Base-by-base conservation (phyloP, 2,329 filamentous ascomycete species). In the Diaporthe eres region DNA sequence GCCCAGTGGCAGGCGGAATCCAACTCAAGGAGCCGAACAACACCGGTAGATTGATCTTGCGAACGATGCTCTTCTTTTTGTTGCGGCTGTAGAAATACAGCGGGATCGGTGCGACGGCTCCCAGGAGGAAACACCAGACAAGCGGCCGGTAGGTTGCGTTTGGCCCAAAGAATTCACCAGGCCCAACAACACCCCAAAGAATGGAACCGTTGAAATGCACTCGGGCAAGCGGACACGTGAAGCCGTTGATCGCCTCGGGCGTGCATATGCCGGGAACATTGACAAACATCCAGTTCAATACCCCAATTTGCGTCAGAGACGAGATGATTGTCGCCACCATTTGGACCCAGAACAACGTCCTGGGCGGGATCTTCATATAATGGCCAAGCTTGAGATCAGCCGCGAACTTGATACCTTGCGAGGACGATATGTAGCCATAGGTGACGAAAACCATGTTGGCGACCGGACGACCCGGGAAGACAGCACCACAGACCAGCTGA, bases 401-500 rank as follows among this genome's bases (percentile, higher is more conserved):
- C 1, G 94, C 93, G 82, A 97, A 98, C 82, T 97, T 97, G 83
- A 97, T 93, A 39, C 95, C 95, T 85, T 98, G 95, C 0, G 94
- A 94, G 0, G 94, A 96, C 6, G 94, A 95, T 81, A 97, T 97
- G 84, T 97, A 97, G 77, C 94, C 95, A 82, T 97, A 98, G 0
- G 94, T 97, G 65, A 96, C 94, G 80, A 97, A 98, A 49, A 97
- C 94, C 95, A 97, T 97, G 83, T 97, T 97, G 70, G 95, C 95
- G 15, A 97, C 94, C 1, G 95, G 95, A 1, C 94, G 92, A 39
- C 95, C 95, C 0, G 95, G 95, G 82, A 97, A 97, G 22, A 95
- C 88, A 70, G 90, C 92, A 72, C 95, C 95, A 78, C 94, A 96
- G 78, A 97, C 92, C 75, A 97, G 89, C 84, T 97, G 95, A 82